These are phyloP conservation scores for Colletotrichum brevisporum DNA, from an alignment of 2,329 filamentous ascomycete species.

Conservation along the genomic window DNA sequence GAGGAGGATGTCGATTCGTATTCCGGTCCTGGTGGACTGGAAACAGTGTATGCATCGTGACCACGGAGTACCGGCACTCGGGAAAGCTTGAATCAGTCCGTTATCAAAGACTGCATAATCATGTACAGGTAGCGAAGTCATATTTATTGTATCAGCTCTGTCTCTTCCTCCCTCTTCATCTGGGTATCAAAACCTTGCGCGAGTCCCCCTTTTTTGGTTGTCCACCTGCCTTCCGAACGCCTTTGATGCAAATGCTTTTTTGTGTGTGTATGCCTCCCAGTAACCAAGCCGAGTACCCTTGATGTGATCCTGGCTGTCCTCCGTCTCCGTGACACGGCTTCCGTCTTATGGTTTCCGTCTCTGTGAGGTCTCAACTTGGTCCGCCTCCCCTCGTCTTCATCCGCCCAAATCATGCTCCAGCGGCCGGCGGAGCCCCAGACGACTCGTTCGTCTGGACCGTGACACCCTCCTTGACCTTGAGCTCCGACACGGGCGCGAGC, in stretches of 20 bases:
- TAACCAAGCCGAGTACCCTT: not conserved
- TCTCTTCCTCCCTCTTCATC: not conserved
- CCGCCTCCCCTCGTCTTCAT: not conserved
- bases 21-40: not conserved
- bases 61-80: conserved; percentile 6
- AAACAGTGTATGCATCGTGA: conserved; percentile 22
- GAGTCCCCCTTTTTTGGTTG: not conserved
- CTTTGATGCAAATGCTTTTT: conserved; percentile 13
- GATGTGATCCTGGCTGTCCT: not conserved
- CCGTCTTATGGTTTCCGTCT: too few relatives aligned
- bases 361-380: too few relatives aligned
- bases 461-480: conserved; percentile 64
- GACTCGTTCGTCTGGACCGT: conserved; percentile 62
- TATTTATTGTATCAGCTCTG: not conserved
- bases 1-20: not conserved
- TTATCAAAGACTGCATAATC: conserved; percentile 8
- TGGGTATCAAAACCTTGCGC: conserved; percentile 33
- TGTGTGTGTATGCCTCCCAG: not conserved
- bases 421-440: conserved; percentile 41
- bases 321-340: too few relatives aligned
- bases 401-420: not conserved
- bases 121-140: conserved; percentile 17
- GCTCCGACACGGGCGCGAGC: conserved; percentile 64
- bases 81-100: conserved; percentile 11
- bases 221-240: conserved; percentile 14